Evolutionary conservation across 106 monocot genomes (phyloP).

Genomic region (Narthecium ossifragum): DNA sequence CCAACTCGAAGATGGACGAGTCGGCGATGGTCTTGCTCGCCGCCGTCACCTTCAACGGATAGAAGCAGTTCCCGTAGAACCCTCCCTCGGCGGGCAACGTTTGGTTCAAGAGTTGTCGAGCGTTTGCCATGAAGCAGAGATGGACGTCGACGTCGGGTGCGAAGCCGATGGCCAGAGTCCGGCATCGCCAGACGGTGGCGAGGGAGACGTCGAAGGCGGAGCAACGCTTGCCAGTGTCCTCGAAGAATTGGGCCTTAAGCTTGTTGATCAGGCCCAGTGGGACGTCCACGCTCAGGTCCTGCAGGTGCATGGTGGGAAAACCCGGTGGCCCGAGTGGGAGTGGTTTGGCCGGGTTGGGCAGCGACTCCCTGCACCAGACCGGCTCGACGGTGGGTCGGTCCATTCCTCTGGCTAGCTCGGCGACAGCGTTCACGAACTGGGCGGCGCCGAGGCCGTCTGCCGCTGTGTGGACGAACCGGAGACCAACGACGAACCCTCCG

Average conservation of each 20-base stretch:
- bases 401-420: constrained; percentile 24
- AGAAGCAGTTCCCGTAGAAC: constrained; percentile 37
- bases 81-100: constrained; percentile 18
- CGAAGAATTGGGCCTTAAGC: constrained; percentile 6
- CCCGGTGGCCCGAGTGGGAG: neutral
- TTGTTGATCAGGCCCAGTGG: constrained; percentile 18
- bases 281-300: constrained; percentile 12
- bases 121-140: constrained; percentile 24
- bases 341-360: constrained; percentile 13
- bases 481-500: constrained; percentile 12
- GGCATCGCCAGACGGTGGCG: constrained; percentile 19
- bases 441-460: constrained; percentile 22
- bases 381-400: constrained; percentile 14
- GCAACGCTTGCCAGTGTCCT: constrained; percentile 13
- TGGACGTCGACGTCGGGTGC: constrained; percentile 5
- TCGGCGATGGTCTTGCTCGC: constrained; percentile 12
- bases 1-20: constrained; percentile 18
- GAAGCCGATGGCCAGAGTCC: constrained; percentile 14
- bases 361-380: constrained; percentile 22
- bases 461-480: constrained; percentile 18
- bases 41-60: constrained; percentile 14
- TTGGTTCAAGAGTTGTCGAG: constrained; percentile 10
- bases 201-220: constrained; percentile 30
- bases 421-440: constrained; percentile 28
- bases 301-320: constrained; percentile 9